A percentile compares a stretch with the other conserved stretches of the same genome.
These are phyloP conservation scores for Tulasnella sp. DNA, from an alignment of 768 basidiomycete species.

Conservation along the genomic window DNA sequence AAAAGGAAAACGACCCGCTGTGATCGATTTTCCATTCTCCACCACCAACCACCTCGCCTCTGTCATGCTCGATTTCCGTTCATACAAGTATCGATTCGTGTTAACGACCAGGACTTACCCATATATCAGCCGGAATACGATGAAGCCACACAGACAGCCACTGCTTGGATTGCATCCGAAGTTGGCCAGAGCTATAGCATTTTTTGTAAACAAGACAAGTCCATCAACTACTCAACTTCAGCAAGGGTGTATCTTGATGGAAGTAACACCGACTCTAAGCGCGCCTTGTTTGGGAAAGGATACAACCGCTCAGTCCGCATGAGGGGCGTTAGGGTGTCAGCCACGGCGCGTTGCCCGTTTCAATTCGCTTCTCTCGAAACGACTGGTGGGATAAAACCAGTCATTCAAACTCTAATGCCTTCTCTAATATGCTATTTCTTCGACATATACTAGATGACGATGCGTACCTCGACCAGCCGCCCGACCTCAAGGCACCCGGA, in stretches of 20 bases:
- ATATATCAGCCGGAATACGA: constrained; percentile 12
- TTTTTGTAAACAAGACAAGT: neutral
- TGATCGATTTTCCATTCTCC: neutral
- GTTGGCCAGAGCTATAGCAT: neutral
- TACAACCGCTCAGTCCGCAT: neutral
- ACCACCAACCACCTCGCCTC: neutral
- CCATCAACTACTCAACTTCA: neutral
- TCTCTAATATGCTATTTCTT: neutral
- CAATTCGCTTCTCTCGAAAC: neutral
- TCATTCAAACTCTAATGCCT: neutral
- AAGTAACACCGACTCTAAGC: neutral
- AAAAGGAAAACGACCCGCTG: neutral
- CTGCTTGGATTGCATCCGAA: constrained; percentile 10
- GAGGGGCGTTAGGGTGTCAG: neutral
- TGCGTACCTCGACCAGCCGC: neutral
- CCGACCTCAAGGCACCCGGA: neutral
- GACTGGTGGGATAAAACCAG: neutral
- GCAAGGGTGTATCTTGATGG: neutral
- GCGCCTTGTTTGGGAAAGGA: neutral
- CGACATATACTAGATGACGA: neutral
- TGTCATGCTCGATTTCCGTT: constrained; percentile 2
- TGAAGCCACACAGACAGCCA: neutral
- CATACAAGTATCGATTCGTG: neutral
- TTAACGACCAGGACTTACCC: neutral
- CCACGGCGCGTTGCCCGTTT: neutral